A percentile compares a stretch with the other conserved stretches of the same genome.
phyloP scores from a whole-genome alignment of 2,329 filamentous ascomycete species.

The Ophidiomyces ophidiicola region DNA sequence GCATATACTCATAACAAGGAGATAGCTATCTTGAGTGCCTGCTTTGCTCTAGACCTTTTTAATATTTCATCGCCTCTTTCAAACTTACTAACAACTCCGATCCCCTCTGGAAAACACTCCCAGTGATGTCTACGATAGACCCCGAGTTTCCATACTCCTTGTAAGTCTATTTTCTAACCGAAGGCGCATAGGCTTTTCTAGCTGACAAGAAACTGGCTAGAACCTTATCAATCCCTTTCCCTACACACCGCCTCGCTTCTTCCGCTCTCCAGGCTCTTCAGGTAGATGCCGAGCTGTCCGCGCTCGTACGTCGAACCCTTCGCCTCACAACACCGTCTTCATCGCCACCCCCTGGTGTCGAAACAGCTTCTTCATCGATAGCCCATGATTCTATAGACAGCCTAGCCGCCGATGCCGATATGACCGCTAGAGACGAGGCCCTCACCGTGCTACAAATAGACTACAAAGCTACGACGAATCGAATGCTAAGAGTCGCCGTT shows the following conservation, averaged over 20 bases:
- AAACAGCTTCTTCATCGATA: conserved; percentile 16
- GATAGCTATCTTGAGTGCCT: background rate
- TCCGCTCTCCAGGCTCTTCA: conserved; percentile 63
- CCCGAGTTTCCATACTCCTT: conserved; percentile 51
- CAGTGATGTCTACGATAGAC: conserved; percentile 24
- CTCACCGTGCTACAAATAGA: conserved; percentile 54
- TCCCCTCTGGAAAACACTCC: background rate
- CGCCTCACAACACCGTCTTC: conserved; percentile 36
- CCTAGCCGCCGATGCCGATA: background rate
- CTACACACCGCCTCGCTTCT: conserved; percentile 62
- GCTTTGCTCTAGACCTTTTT: no score
- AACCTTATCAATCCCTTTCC: conserved; percentile 67
- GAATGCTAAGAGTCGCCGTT: conserved; percentile 90
- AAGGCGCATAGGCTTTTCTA: no score
- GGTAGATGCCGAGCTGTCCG: conserved; percentile 82
- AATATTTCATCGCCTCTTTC: no score
- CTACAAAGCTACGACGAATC: conserved; percentile 82
- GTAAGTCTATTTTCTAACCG: conserved; percentile 38
- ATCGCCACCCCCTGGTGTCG: conserved; percentile 5
- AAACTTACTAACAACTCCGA: no score
- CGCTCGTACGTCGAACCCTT: conserved; percentile 64
- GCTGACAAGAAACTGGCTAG: background rate
- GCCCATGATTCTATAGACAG: conserved; percentile 12
- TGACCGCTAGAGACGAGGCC: conserved; percentile 24
- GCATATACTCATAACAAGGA: background rate